A percentile compares a stretch with the other conserved stretches of the same genome.
Evolutionary conservation across 2,329 filamentous ascomycete species (phyloP).

Genomic region (Aureobasidium sp.): DNA sequence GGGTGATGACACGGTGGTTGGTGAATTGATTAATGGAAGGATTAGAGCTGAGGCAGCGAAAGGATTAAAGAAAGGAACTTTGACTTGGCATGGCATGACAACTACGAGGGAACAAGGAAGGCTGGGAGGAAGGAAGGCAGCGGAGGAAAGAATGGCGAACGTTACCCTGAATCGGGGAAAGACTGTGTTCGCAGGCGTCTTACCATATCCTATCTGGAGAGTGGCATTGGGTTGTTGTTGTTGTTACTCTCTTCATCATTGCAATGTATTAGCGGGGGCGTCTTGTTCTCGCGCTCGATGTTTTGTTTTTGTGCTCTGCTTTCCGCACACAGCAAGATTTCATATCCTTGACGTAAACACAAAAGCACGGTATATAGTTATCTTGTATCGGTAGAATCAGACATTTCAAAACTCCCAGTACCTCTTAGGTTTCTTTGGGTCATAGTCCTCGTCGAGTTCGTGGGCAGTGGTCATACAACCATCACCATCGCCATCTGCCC

Average conservation of each 20-base stretch:
- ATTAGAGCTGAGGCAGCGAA: neutral
- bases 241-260: neutral
- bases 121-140: neutral
- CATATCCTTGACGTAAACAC: neutral
- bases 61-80: neutral
- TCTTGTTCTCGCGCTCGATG: neutral
- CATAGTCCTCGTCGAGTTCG: neutral
- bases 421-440: neutral
- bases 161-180: neutral
- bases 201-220: neutral
- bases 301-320: neutral
- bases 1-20: neutral
- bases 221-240: neutral
- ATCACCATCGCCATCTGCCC: neutral
- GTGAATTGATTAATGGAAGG: neutral
- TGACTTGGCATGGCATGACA: neutral
- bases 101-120: neutral
- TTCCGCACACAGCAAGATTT: neutral
- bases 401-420: neutral
- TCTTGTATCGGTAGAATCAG: neutral
- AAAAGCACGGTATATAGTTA: neutral
- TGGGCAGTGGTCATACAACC: neutral
- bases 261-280: constrained; percentile 11
- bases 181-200: neutral
- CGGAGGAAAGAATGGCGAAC: neutral